Base-by-base conservation (phyloP, 2,329 filamentous ascomycete genomes). In the Magnaporthiopsis incrustans region DNA sequence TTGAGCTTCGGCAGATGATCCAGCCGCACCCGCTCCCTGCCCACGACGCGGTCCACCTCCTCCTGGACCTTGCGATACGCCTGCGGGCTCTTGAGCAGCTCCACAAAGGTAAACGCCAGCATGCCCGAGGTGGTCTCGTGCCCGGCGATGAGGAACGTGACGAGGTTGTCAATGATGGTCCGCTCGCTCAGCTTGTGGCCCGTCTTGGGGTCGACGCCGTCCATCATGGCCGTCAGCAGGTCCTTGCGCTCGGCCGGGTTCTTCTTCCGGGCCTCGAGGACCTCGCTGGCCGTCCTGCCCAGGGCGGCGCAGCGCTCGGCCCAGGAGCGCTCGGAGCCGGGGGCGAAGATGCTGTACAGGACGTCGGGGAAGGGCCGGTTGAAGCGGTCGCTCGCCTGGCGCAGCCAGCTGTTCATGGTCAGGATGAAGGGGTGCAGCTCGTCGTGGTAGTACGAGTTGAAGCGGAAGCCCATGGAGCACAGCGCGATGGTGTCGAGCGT, bases 81-180 rank as follows among this genome's bases (percentile, higher is more conserved):
- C 1, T 81, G 78, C 0, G 88, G 88, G 68, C 88, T 79, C 71
- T 86, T 87, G 44, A 90, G 72, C 2, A 92, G 78, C 64, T 87
- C 79, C 70, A 86, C 88, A 62, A 90, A 83, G 0, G 82, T 75
- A 70, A 90, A 91, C 0, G 86, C 83, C 18, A 92, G 73, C 22
- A 88, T 75, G 2, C 88, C 88, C 2, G 86, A 85, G 0, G 89
- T 89, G 0, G 90, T 92, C 69, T 91, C 89, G 67, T 90, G 88
- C 1, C 87, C 86, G 44, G 87, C 87, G 69, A 89, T 86, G 12
- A 91, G 74, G 68, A 91, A 91, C 0, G 88, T 91, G 65, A 89
- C 86, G 75, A 92, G 84, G 67, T 92, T 90, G 71, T 88, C 81
- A 18, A 85, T 81, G 67, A 91, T 89, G 61, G 79, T 83, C 5